Base-by-base conservation (phyloP, 306 rosid species). In the Rubus parviflorus region DNA sequence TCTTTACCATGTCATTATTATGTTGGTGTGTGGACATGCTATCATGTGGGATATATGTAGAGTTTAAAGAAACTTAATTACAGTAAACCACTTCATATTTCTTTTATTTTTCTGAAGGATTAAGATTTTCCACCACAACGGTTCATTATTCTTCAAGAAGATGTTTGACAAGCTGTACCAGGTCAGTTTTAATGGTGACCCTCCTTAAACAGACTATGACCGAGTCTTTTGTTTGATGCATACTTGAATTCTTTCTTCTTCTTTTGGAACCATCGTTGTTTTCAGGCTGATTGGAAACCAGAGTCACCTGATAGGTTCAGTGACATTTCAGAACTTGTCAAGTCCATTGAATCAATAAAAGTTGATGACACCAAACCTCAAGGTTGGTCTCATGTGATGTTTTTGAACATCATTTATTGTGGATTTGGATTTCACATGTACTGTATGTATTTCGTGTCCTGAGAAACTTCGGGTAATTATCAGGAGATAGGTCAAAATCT, bases 231-330 rank as follows among this genome's bases (percentile, higher is more conserved):
- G 43, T 25, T 54, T 38, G 42, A 35, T 56, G 61, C 38, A 48
- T 60, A 22, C 77, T 41, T 62, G 22, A 53, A 8, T n/a, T 72
- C 54, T 70, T 72, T 61, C 57, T 43, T 64, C 43, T 14, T 62
- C 43, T 73, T 41, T 4, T 23, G 64, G 30, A 40, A 1, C 23
- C 56, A 75, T 79, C 70, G 69, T 48, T 84, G 51, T 73, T 46
- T 75, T 60, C 90, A 94, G 97, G 97, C 76, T 72, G 98, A 94
- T 70, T 94, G 98, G 98, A 94, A 89, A 77, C 97, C 98, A 7
- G 97, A 83, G 88, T 87, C 89, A 20, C 89, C 95, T 4, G 85
- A 83, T 56, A 89, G 76, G 63, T 94, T 86, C 30, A 89, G 91
- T 80, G 95, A 94, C 76, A 81, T 94, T 54, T 63, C 81, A 20